Conservation (phyloP, 257 asterid genomes). For the Nicotiana paniculata region DNA sequence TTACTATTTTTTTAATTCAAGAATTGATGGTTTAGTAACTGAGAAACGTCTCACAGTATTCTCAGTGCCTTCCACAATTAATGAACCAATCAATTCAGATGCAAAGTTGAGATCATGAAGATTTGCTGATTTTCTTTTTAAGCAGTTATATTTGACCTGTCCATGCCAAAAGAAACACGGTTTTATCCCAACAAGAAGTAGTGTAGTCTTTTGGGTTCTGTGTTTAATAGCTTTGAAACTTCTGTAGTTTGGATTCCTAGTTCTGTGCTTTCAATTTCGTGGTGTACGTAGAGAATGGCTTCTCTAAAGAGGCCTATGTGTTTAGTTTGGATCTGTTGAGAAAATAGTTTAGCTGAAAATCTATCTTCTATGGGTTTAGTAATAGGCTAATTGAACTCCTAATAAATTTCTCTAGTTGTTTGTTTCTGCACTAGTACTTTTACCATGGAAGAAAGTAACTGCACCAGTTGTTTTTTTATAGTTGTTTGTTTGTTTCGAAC, state of each 20-base stretch:
- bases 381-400: not conserved
- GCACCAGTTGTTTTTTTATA: too few species aligned
- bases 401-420: not conserved
- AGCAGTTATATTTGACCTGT: not conserved
- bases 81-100: not conserved
- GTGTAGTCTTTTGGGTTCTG: not conserved
- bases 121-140: not conserved
- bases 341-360: not conserved
- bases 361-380: not conserved
- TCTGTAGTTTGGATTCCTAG: too few species aligned
- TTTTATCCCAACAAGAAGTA: not conserved
- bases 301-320: not conserved
- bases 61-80: not conserved
- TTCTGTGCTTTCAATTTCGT: too few species aligned
- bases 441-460: too few species aligned
- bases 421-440: too few species aligned
- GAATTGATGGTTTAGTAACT: not conserved
- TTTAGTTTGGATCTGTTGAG: not conserved
- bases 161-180: not conserved
- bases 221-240: too few species aligned
- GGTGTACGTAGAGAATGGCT: too few species aligned
- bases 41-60: not conserved
- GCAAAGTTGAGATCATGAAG: not conserved
- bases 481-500: too few species aligned
- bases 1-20: not conserved